Evolutionary conservation across 1,284 basidiomycete species (phyloP).

Genomic region (Papiliotrema terrestris): DNA sequence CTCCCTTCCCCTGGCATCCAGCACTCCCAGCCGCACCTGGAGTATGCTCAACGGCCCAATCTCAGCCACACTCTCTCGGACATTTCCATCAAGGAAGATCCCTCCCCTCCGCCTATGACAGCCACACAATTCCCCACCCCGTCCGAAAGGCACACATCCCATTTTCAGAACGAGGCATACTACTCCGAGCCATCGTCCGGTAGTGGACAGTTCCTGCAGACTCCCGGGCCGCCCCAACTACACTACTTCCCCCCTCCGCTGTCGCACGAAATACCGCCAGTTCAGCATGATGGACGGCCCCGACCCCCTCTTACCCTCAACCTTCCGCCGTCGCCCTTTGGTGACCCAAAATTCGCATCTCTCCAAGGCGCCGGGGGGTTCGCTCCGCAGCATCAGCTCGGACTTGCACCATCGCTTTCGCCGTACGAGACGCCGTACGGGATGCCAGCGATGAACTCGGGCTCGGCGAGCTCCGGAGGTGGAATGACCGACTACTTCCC

Average conservation of each 20-base stretch:
- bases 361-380: too few relatives aligned
- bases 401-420: too few relatives aligned
- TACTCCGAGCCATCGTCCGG: neutral
- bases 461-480: neutral
- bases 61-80: too few relatives aligned
- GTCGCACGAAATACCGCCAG: neutral
- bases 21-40: too few relatives aligned
- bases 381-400: too few relatives aligned
- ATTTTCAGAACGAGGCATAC: neutral
- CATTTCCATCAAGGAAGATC: too few relatives aligned
- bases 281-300: neutral
- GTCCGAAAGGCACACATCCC: neutral
- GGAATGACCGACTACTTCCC: conserved; percentile 17
- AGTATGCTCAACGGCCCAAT: too few relatives aligned
- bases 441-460: neutral
- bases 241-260: neutral
- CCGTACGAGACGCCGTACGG: neutral
- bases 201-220: neutral
- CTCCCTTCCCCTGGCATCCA: too few relatives aligned
- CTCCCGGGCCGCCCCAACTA: neutral
- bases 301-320: neutral
- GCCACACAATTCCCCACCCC: neutral
- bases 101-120: neutral
- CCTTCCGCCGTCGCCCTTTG: neutral
- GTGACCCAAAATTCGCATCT: neutral